Evolutionary conservation across 2,329 filamentous ascomycete genomes (phyloP), one percentile per base, ranked within the genome.

Genomic region (Coleophoma crateriformis): DNA sequence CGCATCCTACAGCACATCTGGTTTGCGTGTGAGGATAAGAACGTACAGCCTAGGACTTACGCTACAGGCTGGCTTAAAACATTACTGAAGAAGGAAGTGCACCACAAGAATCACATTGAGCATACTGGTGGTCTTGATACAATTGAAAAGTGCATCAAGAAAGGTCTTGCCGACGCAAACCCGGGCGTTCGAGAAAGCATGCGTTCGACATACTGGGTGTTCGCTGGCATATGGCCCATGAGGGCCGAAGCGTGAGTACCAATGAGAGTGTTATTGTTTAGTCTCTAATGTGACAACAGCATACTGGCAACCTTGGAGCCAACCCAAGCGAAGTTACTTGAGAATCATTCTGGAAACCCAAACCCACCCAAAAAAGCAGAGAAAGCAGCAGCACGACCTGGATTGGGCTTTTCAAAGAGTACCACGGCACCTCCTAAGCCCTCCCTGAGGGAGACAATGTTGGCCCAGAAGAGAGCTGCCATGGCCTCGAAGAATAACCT

Each of bases 11-110:
- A 95, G 66, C 92, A 97, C 61, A 75, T 97, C 44, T 88, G 84
- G 73, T 72, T 74, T 48, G 91, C 92, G 20, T 87, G 81, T 54
- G 87, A 95, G 65, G 92, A 99, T 71, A 97, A 96, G 73, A 97
- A 96, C 63, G 85, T 91, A 2, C 87, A 94, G 62, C 86, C 91
- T 14, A 83, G 94, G 53, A 81, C 81, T 1, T 95, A 85, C 67
- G 86, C 85, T 2, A 77, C 87, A 2, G 84, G 79, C 7, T 99
- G 94, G 94, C 71, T 97, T 32, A 88, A 85, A 67, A 95, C 86
- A 1, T 68, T 97, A 17, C 71, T 99, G 37, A 84, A 78, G 58
- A 88, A 89, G 60, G 88, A 95, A 64, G 72, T 80, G 1, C 77
- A 81, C 54, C 88, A 96, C 68, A 95, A 90, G 70, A 80, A 74